Conservation (phyloP, 2,329 filamentous ascomycete species). For the Hypocreales sp. region DNA sequence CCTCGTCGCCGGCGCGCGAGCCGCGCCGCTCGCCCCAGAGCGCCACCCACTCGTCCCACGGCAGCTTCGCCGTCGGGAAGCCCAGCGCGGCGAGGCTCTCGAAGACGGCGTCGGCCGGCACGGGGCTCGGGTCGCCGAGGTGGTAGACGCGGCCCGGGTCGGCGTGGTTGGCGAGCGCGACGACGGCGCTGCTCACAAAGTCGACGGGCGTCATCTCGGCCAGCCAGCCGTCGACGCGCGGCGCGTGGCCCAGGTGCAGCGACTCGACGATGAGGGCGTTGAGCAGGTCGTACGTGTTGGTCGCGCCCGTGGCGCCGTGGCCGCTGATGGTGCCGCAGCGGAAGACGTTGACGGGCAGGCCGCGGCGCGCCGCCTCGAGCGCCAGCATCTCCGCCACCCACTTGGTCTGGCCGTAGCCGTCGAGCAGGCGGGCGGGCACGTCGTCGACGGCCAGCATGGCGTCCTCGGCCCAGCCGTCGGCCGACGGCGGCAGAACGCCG, state of each 20-base stretch:
- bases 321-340: slow-evolving; percentile 66
- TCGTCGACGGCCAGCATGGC: slow-evolving; percentile 50
- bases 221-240: slow-evolving; percentile 59
- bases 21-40: slow-evolving; percentile 60
- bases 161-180: slow-evolving; percentile 50
- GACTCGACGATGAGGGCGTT: slow-evolving; percentile 67
- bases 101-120: slow-evolving; percentile 52
- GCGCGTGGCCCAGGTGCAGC: slow-evolving; percentile 53
- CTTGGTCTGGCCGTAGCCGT: slow-evolving; percentile 68
- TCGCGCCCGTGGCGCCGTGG: slow-evolving; percentile 58
- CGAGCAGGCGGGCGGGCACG: slow-evolving; percentile 51
- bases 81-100: slow-evolving; percentile 48
- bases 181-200: slow-evolving; percentile 61
- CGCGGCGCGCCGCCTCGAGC: slow-evolving; percentile 50
- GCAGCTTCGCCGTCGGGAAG: slow-evolving; percentile 50
- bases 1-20: slow-evolving; percentile 49
- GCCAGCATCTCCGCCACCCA: slow-evolving; percentile 70
- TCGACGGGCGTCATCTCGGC: slow-evolving; percentile 77
- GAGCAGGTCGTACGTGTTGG: slow-evolving; percentile 65
- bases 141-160: slow-evolving; percentile 56
- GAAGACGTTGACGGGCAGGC: slow-evolving; percentile 55
- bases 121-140: slow-evolving; percentile 56
- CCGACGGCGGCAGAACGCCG: slow-evolving; percentile 58
- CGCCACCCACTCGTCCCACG: slow-evolving; percentile 59
- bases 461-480: slow-evolving; percentile 56